Conservation (phyloP, 306 rosid genomes). For the Adenanthera pavonina region DNA sequence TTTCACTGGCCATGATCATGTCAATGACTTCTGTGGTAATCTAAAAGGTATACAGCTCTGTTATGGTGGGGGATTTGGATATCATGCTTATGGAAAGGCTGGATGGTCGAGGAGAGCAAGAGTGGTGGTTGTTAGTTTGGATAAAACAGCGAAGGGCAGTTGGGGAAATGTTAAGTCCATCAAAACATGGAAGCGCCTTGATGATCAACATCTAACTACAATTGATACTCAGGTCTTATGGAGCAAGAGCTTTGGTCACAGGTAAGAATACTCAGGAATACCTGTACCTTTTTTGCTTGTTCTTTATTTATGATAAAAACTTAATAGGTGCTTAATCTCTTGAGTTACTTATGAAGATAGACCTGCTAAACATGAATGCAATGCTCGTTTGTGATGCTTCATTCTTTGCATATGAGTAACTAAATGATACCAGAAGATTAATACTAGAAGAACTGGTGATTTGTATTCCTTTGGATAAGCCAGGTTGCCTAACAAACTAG, state of each 20-base stretch:
- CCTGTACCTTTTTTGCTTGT: constrained; percentile 1
- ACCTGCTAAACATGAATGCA: constrained; percentile 1
- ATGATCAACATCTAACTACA: constrained; percentile 66
- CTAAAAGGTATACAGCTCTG: constrained; percentile 73
- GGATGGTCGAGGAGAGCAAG: constrained; percentile 96
- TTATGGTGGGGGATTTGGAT: constrained; percentile 91
- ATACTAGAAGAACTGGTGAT: background rate
- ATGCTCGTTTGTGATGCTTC: background rate
- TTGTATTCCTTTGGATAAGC: background rate
- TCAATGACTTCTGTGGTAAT: constrained; percentile 90
- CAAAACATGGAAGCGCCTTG: constrained; percentile 91
- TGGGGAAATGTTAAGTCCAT: constrained; percentile 88
- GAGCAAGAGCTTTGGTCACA: constrained; percentile 67
- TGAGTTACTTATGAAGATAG: background rate
- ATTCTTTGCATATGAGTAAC: background rate
- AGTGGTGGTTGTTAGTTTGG: constrained; percentile 78
- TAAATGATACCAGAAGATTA: background rate
- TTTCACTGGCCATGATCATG: constrained; percentile 86
- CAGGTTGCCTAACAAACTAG: background rate
- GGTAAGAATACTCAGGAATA: constrained; percentile 40
- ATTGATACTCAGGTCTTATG: constrained; percentile 69
- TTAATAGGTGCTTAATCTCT: constrained; percentile 11
- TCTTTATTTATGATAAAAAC: constrained; percentile 31
- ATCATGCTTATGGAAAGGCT: constrained; percentile 94
- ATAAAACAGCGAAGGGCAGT: constrained; percentile 53